phyloP scores from a whole-genome alignment of 2,329 filamentous ascomycete genomes.

The Fusarium pseudograminearum region DNA sequence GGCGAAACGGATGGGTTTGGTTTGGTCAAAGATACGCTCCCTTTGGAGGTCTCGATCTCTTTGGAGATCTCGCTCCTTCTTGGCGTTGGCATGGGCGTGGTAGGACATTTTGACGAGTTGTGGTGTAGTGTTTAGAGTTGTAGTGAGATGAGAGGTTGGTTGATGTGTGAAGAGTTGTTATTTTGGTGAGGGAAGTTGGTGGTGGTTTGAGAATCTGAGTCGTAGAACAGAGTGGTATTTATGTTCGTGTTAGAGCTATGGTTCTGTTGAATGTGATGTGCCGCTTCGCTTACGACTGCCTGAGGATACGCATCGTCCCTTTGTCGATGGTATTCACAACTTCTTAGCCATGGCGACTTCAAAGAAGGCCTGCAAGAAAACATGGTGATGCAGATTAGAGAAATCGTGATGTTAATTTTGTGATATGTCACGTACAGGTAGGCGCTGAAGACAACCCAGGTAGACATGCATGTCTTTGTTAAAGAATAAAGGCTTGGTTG shows the following conservation, averaged over 20 bases:
- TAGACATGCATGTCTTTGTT: not conserved
- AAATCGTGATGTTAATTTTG: not conserved
- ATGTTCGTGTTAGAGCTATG: not conserved
- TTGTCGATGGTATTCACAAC: not conserved
- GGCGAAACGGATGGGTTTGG: not conserved
- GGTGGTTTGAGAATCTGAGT: no score
- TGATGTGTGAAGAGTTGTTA: no score
- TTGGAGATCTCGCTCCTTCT: not conserved
- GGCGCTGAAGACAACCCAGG: no score
- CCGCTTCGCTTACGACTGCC: fast-evolving
- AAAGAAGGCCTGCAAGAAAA: not conserved
- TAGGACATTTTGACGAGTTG: not conserved
- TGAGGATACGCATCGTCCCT: not conserved
- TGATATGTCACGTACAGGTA: no score
- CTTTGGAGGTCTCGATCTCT: not conserved
- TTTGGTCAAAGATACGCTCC: conserved; percentile 1
- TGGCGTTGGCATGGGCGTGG: not conserved
- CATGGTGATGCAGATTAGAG: not conserved
- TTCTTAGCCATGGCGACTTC: fast-evolving
- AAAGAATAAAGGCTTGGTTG: not conserved
- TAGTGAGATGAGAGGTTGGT: not conserved
- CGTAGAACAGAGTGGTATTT: not conserved
- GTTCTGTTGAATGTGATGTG: not conserved
- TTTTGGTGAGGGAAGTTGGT: not conserved
- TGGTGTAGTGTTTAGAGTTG: not conserved